phyloP scores from a whole-genome alignment of 2,329 filamentous ascomycete species.

The Colletotrichum sp. region DNA sequence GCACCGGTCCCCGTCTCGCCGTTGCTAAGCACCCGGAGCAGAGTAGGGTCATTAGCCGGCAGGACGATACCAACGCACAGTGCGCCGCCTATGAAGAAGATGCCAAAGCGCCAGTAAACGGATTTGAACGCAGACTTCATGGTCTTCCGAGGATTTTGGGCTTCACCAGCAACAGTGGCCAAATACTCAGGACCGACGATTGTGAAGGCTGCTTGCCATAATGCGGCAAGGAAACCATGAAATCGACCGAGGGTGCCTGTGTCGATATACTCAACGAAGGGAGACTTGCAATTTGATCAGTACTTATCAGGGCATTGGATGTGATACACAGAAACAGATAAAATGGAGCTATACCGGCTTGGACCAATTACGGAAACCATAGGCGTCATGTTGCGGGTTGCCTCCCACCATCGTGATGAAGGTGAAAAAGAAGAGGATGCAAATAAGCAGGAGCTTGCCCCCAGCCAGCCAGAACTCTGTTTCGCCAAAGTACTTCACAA shows the following conservation, averaged over 20 bases:
- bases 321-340: background rate
- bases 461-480: conserved; percentile 72
- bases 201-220: conserved; percentile 69
- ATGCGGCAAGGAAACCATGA: conserved; percentile 71
- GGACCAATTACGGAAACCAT: conserved; percentile 74
- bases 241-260: conserved; percentile 68
- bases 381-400: conserved; percentile 58
- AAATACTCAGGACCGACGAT: conserved; percentile 73
- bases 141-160: conserved; percentile 65
- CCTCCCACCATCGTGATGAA: conserved; percentile 68
- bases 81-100: conserved; percentile 74
- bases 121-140: conserved; percentile 75
- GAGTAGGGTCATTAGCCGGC: conserved; percentile 53
- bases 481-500: conserved; percentile 69
- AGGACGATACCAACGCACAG: conserved; percentile 71
- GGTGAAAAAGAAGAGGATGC: conserved; percentile 66
- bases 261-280: conserved; percentile 57
- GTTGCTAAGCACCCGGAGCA: background rate
- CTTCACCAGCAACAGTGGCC: conserved; percentile 72
- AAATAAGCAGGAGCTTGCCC: conserved; percentile 64
- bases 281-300: background rate
- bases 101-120: conserved; percentile 73
- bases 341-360: background rate
- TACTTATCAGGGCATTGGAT: background rate
- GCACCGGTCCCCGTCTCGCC: conserved; percentile 48